phyloP scores from a whole-genome alignment of 768 basidiomycete species.

The Clitopilus passeckerianus region DNA sequence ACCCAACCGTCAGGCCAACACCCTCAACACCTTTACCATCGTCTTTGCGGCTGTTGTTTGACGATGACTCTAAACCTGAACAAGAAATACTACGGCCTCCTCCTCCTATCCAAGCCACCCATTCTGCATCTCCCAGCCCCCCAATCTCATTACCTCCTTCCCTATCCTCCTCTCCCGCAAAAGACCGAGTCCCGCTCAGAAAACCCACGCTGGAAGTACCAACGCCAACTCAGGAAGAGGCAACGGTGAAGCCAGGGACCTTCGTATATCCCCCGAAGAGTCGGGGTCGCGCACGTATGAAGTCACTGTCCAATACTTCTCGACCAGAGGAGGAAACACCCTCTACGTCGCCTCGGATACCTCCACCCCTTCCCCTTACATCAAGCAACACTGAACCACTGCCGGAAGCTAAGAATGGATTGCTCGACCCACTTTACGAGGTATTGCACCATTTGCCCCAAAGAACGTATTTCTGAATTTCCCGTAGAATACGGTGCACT shows the following conservation, averaged over 20 bases:
- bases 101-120: constrained; percentile 20
- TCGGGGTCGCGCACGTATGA: constrained; percentile 25
- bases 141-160: constrained; percentile 10
- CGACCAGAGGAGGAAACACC: constrained; percentile 21
- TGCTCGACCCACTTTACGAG: background rate
- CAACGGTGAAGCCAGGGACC: constrained; percentile 38
- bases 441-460: background rate
- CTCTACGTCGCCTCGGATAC: constrained; percentile 3
- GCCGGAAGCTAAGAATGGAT: background rate
- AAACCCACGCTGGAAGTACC: constrained; percentile 14
- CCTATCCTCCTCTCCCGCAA: constrained; percentile 27
- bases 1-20: constrained; percentile 47
- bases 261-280: constrained; percentile 54
- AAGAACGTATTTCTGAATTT: background rate
- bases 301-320: constrained; percentile 20
- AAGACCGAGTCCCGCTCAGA: constrained; percentile 25
- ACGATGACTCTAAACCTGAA: constrained; percentile 38
- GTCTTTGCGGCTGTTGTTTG: constrained; percentile 77
- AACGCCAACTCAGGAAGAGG: constrained; percentile 20
- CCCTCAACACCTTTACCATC: constrained; percentile 57
- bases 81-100: constrained; percentile 40
- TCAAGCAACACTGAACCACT: background rate
- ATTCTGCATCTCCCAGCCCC: constrained; percentile 19
- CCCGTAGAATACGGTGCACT: constrained; percentile 2
- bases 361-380: constrained; percentile 6